phyloP scores from a whole-genome alignment of 441 rosid genomes.

The Populus hybrid region DNA sequence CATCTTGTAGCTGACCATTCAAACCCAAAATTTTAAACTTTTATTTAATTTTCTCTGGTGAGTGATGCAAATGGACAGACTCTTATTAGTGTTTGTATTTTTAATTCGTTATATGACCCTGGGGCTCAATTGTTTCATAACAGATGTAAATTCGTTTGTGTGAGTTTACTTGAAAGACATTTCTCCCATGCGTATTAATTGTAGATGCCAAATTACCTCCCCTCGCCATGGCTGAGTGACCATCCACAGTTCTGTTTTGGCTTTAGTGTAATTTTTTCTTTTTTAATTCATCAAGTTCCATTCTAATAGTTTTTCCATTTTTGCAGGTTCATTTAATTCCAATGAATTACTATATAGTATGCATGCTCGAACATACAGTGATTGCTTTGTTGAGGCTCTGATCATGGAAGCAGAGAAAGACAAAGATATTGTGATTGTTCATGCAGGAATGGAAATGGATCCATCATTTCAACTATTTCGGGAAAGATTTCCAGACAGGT shows the following conservation, averaged over 20 bases:
- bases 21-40: not conserved
- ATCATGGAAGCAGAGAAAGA: conserved; percentile 77
- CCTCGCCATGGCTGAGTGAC: not conserved
- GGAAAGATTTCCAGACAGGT: conserved; percentile 69
- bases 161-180: not conserved
- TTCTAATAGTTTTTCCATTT: conserved; percentile 10
- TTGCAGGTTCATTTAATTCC: conserved; percentile 32
- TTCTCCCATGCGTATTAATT: not conserved
- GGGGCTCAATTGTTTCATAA: not conserved
- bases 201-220: not conserved
- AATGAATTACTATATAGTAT: conserved; percentile 22
- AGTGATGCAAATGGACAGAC: not conserved
- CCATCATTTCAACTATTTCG: conserved; percentile 59
- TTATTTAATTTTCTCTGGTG: not conserved
- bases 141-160: not conserved
- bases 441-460: conserved; percentile 85
- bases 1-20: not conserved
- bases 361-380: conserved; percentile 59
- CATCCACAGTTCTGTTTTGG: not conserved
- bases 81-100: not conserved
- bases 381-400: conserved; percentile 81
- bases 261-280: not conserved
- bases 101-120: not conserved
- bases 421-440: conserved; percentile 75
- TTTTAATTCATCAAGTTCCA: not conserved